phyloP scores from a whole-genome alignment of 2,329 filamentous ascomycete genomes.

The Pseudocercospora crystallina region DNA sequence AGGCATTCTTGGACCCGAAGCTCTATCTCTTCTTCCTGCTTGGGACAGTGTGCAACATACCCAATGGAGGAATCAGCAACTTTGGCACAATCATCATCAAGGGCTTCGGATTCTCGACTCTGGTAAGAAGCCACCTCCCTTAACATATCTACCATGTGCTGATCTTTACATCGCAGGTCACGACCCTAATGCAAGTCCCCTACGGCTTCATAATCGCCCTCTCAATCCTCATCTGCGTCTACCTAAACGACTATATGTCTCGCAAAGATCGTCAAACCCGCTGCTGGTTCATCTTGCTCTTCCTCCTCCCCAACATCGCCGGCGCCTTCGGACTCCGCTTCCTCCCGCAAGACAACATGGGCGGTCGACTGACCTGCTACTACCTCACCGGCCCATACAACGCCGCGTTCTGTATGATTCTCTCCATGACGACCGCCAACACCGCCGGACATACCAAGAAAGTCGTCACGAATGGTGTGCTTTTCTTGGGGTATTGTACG shows the following conservation, averaged over 20 bases:
- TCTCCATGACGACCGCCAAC: constrained; percentile 53
- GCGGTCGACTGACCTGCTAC: constrained; percentile 60
- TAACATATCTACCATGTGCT: too few relatives aligned
- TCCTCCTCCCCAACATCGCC: constrained; percentile 60
- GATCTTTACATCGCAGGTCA: too few relatives aligned
- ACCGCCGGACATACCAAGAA: constrained; percentile 62
- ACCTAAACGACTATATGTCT: constrained; percentile 45
- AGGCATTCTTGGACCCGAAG: constrained; percentile 60
- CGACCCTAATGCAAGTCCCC: constrained; percentile 55
- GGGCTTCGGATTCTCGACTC: constrained; percentile 56
- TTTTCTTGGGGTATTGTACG: constrained; percentile 52
- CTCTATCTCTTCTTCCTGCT: constrained; percentile 58
- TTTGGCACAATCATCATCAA: constrained; percentile 61
- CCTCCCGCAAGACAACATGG: constrained; percentile 50
- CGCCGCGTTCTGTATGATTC: constrained; percentile 53
- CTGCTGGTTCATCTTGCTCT: constrained; percentile 54
- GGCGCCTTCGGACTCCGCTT: constrained; percentile 60
- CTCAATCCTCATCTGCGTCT: constrained; percentile 51
- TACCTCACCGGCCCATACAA: constrained; percentile 54
- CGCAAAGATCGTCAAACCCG: constrained; percentile 29
- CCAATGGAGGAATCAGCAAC: constrained; percentile 59
- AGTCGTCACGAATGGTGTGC: constrained; percentile 61
- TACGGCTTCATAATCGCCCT: constrained; percentile 52
- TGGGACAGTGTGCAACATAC: constrained; percentile 52
- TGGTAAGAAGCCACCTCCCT: too few relatives aligned